Evolutionary conservation across 139 green algal species (phyloP).

Genomic region (Chlorella sp.): DNA sequence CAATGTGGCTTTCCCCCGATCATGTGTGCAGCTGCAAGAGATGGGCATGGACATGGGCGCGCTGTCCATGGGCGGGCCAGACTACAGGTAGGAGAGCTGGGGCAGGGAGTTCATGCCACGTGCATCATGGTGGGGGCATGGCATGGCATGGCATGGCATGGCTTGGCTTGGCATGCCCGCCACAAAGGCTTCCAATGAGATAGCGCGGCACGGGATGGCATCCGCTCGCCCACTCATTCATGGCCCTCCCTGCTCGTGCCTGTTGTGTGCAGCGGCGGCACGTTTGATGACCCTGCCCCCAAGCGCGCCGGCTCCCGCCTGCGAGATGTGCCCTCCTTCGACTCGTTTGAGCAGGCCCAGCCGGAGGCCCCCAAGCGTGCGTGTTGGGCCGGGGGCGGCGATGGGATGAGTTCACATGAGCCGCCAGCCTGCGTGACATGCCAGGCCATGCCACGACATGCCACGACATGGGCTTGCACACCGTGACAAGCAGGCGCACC

Average conservation of each 20-base stretch:
- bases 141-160: no score
- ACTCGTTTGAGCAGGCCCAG: constrained; percentile 20
- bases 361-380: constrained; percentile 11
- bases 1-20: neutral
- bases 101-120: no score
- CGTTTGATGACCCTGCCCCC: constrained; percentile 8
- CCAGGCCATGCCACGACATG: neutral
- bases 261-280: neutral
- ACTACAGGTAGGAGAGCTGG: neutral
- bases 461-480: neutral
- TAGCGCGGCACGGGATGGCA: no score
- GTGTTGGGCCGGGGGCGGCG: neutral
- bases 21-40: neutral
- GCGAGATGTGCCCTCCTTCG: constrained; percentile 36
- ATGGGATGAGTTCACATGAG: no score
- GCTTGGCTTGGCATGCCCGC: no score
- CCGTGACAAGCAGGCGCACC: no score
- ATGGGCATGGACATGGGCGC: constrained; percentile 19
- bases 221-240: no score
- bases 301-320: constrained; percentile 1
- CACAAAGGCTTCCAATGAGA: no score
- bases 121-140: no score
- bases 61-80: constrained; percentile 13
- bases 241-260: no score
- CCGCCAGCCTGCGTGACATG: no score